Base-by-base conservation (phyloP, 2,329 filamentous ascomycete species). In the Ceratocystis cubensis region DNA sequence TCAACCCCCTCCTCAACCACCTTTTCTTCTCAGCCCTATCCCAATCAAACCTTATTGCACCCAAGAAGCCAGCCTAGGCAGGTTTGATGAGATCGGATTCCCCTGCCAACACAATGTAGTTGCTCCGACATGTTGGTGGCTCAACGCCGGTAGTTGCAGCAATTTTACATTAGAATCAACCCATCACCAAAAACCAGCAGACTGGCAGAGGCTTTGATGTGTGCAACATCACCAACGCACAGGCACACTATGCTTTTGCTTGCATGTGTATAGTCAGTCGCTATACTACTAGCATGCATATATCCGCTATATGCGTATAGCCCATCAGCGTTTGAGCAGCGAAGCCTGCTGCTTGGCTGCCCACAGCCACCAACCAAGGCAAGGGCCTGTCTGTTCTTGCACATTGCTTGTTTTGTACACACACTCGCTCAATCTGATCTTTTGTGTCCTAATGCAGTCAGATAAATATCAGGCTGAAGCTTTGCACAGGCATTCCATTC, bases 41-140 rank as follows among this genome's bases (percentile, higher is more conserved):
- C 10, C 56, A 59, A 20, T 59, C 28, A 59, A 59, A 59, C 56
- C 56, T 59, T 59, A 59, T 59, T 59, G 56, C 17, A 59, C 28
- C 7, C 15, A 59, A 20, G n/a, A 59, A 57, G 28, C 28, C 53
- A 20, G 48, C 48, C 48, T 20, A 17, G 53, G 22, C 15, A 59
- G 28, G n/a, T n/a, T 8, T 15, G 20, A 25, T 28, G 48, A 53
- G 48, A 28, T 53, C 48, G 10, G 5, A 10, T 53, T 53, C 48
- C 22, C 8, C 17, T 28, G 28, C 8, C 56, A n/a, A n/a, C 28
- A 30, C 28, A 37, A 15, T 28, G 0, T 13, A 15, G 37, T 15
- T n/a, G 56, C 28, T 25, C 56, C 56, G 56, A 59, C 4, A 33
- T 37, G 28, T 30, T 25, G 56, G 10, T 37, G 8, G 56, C n/a